Evolutionary conservation across 805 yeast species (phyloP).

Genomic region (Brettanomyces bruxellensis): DNA sequence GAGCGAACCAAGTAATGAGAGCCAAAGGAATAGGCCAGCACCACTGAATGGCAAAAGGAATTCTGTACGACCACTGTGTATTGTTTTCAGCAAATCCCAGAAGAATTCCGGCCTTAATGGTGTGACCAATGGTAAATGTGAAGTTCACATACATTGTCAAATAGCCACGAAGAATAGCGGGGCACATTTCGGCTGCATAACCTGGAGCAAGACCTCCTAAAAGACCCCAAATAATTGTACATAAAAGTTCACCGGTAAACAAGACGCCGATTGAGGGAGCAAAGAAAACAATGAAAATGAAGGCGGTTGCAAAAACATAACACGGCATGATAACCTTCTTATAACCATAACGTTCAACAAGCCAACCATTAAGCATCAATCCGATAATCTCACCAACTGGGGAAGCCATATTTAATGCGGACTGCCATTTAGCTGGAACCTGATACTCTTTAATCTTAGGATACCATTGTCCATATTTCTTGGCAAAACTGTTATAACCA

Average conservation of each 20-base stretch:
- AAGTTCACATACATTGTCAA: neutral
- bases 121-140: neutral
- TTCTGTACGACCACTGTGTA: slow-evolving; percentile 12
- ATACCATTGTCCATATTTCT: slow-evolving; percentile 25
- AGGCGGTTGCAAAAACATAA: slow-evolving; percentile 18
- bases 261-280: slow-evolving; percentile 16
- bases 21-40: slow-evolving; percentile 5
- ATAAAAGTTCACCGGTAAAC: neutral
- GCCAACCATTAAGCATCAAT: slow-evolving; percentile 26
- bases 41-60: slow-evolving; percentile 15
- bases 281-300: slow-evolving; percentile 31
- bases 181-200: neutral
- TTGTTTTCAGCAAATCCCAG: slow-evolving; percentile 3
- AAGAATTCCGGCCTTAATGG: neutral
- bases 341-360: slow-evolving; percentile 27
- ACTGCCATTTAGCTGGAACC: slow-evolving; percentile 36
- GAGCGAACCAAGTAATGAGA: slow-evolving; percentile 4
- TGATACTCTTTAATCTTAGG: slow-evolving; percentile 19
- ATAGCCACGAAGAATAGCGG: neutral
- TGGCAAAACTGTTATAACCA: slow-evolving; percentile 23
- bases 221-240: neutral
- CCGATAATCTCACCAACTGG: slow-evolving; percentile 26
- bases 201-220: neutral
- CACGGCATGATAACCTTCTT: slow-evolving; percentile 15
- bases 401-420: slow-evolving; percentile 28